Base-by-base conservation (phyloP, 2,329 filamentous ascomycete genomes). In the Aulographum hederae region DNA sequence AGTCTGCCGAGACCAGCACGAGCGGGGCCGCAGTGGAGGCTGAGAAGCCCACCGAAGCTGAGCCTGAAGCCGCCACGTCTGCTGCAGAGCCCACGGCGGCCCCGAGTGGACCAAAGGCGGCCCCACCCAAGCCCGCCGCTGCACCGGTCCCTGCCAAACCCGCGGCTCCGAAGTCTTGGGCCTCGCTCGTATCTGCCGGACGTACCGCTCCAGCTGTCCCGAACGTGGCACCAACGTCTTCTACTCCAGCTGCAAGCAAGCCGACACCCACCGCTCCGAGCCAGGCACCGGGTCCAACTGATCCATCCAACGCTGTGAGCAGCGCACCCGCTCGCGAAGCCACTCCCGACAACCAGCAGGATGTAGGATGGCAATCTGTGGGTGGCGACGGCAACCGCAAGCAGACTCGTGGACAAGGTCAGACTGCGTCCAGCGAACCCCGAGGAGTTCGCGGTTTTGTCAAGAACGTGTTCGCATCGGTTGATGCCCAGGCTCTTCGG, bases 401-500 rank as follows among this genome's bases (percentile, higher is more conserved):
- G 50, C 80, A 89, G 52, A 76, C 74, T 46, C 73, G 81, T 39
- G 69, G 69, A 32, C 76, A 79, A 53, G 69, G 73, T 33, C 63
- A 71, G 43, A 63, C 71, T 17, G 78, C 81, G 46, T 77, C 86
- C 39, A 71, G 71, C 38, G 75, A 75, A 19, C 10, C 30, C 10
- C 21, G 30, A 17, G 35, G 31, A 12, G 16, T 20, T 11, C 27
- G 15, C 8, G 89, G 78, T 14, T 95, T 94, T 55, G 82, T 98
- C 55, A 93, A 93, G 65, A 92, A 86, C 45, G 86, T 95, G 31
- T 86, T 75, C 31, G 84, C 92, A 20, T 85, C 84, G 58, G 75
- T 98, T 32, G 69, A 80, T 49, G 67, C 73, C 11, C 69, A 72
- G 26, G 70, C 81, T 29, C 63, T 98, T 37, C 76, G 67, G 53